A percentile compares a stretch with the other conserved stretches of the same genome.
These are phyloP conservation scores for Terana coerulea DNA, from an alignment of 768 basidiomycete species.

Conservation along the genomic window DNA sequence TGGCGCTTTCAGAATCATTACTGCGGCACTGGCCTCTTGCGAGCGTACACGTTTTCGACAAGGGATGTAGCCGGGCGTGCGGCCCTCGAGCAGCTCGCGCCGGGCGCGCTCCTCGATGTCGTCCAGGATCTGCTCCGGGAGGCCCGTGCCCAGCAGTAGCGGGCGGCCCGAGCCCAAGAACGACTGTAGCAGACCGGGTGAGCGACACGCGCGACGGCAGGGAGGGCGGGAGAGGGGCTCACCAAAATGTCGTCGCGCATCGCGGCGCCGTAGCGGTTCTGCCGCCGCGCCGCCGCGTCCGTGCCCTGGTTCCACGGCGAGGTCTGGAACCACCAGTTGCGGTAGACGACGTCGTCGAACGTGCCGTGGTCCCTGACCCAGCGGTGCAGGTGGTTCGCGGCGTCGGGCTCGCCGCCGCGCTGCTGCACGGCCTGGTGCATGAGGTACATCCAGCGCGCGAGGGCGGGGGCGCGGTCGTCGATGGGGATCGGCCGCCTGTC, in stretches of 20 bases:
- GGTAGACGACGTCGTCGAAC: conserved; percentile 56
- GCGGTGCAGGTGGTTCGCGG: conserved; percentile 48
- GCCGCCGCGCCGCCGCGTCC: conserved; percentile 34
- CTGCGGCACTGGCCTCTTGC: conserved; percentile 41
- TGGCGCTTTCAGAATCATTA: no score
- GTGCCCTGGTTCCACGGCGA: conserved; percentile 42
- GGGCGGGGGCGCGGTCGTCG: conserved; percentile 25
- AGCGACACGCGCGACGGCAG: not conserved
- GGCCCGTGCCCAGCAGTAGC: conserved; percentile 59
- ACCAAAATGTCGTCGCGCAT: conserved; percentile 64
- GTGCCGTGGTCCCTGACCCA: conserved; percentile 53
- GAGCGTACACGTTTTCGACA: conserved; percentile 59
- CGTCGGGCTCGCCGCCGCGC: conserved; percentile 61
- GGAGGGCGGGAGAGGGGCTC: conserved; percentile 5
- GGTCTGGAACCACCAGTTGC: conserved; percentile 61
- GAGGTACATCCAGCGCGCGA: conserved; percentile 54
- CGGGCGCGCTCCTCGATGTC: conserved; percentile 48
- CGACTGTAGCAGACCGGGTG: conserved; percentile 35
- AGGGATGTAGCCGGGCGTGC: conserved; percentile 47
- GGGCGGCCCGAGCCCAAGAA: conserved; percentile 68
- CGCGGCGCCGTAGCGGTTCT: conserved; percentile 35
- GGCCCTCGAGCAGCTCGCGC: conserved; percentile 48
- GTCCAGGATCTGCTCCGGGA: conserved; percentile 50
- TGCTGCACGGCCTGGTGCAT: conserved; percentile 47
- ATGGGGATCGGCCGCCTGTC: conserved; percentile 43